Evolutionary conservation across 2,329 filamentous ascomycete genomes (phyloP), one percentile per base, ranked within the genome.

Genomic region (Diplodia seriata): DNA sequence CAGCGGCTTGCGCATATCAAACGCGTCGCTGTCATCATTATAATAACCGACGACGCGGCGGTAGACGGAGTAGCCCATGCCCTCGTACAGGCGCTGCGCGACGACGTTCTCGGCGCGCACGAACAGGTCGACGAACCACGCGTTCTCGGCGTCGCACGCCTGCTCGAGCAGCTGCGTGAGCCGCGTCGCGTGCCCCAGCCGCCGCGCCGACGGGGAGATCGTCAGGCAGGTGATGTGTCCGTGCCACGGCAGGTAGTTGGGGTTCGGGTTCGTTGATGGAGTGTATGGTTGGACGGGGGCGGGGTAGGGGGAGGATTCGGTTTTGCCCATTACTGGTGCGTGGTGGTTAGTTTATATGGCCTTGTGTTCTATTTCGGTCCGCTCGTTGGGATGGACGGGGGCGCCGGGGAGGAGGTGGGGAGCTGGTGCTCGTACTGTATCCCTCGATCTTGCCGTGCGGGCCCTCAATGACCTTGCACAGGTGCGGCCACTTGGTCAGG

Each of bases 161-260:
- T 85, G 84, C 79, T 97, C 94, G 36, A 99, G 85, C 68, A 92
- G 89, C 74, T 91, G 86, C 0, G 91, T 93, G 47, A 99, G 85
- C 55, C 91, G 90, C 69, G 91, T 92, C 62, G 94, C 95, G 73
- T 97, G 91, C 18, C 95, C 94, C 18, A 95, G 86, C 53, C 95
- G 88, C 33, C 95, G 90, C 61, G 93, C 93, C 68, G 90, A 88
- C 0, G 95, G 95, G 0, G 94, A 90, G 23, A 99, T 92, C 0
- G 95, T 98, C 63, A 99, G 85, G 43, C 94, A 95, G 4, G 95
- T 99, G 76, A 99, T 97, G 81, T 99, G 95, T 23, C 93, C 94
- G 82, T 99, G 95, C 92, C 93, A 98, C n/a, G 94, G 94, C n/a
- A 97, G 90, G 81, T 96, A 97, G 81, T 97, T 83, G 4, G 81